Percentiles rank a stretch among this genome's conserved stretches.
Conservation (phyloP, 306 rosid genomes). For the Pterocarpus macrocarpus region DNA sequence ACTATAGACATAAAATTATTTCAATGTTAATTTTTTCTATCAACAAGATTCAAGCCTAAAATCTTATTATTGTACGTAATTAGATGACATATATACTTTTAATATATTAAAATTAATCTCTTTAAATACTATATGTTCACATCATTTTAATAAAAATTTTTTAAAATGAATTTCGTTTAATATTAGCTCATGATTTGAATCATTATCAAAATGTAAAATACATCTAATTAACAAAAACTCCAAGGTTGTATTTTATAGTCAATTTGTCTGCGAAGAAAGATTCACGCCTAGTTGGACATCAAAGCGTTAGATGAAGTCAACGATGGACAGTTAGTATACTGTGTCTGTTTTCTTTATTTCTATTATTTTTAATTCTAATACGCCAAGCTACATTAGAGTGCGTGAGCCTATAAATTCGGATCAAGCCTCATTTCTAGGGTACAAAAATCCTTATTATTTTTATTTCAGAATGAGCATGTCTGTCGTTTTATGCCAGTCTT, state of each 20-base stretch:
- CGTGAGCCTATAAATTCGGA: conserved; percentile 78
- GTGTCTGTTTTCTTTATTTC: conserved; percentile 44
- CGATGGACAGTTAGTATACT: conserved; percentile 58
- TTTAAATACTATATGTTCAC: too few species aligned
- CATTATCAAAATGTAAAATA: neutral
- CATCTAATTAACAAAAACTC: neutral
- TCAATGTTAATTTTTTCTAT: too few species aligned
- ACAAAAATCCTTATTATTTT: conserved; percentile 49
- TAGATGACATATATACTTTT: too few species aligned
- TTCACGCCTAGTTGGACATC: conserved; percentile 53
- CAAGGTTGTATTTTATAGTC: neutral
- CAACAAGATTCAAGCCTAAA: too few species aligned
- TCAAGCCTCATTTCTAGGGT: conserved; percentile 53
- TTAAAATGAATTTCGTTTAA: too few species aligned
- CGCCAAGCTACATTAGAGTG: conserved; percentile 57
- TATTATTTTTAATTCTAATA: conserved; percentile 35
- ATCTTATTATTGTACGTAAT: too few species aligned
- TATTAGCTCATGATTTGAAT: too few species aligned
- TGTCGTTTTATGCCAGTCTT: conserved; percentile 59
- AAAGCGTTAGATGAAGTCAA: conserved; percentile 60
- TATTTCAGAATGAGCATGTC: conserved; percentile 80
- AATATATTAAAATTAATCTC: too few species aligned
- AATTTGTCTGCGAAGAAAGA: conserved; percentile 36
- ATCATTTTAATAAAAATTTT: too few species aligned
- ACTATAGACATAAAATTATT: too few species aligned